These are phyloP conservation scores for Colletotrichum sojae DNA, from an alignment of 2,329 filamentous ascomycete genomes.

Conservation along the genomic window DNA sequence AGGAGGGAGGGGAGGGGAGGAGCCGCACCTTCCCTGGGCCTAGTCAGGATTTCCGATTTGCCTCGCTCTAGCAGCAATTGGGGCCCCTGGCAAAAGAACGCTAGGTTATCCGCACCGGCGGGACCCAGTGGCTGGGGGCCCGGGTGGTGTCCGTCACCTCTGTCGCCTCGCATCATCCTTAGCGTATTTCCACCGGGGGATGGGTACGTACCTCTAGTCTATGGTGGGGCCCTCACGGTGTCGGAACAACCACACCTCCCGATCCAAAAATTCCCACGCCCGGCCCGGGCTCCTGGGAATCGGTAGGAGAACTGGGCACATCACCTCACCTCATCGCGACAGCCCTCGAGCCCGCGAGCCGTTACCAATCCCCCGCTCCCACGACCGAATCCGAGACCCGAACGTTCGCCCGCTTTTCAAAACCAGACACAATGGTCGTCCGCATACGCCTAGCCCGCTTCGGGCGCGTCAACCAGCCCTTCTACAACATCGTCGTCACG, in stretches of 20 bases:
- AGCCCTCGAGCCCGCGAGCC: background rate
- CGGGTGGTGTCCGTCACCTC: too few species aligned
- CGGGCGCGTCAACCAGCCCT: slow-evolving; percentile 86
- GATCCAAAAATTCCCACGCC: slow-evolving; percentile 35
- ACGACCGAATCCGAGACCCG: background rate
- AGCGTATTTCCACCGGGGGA: background rate
- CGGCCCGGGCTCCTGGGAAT: background rate
- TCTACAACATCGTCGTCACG: slow-evolving; percentile 97
- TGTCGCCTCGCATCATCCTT: slow-evolving; percentile 4
- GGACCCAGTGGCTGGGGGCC: background rate
- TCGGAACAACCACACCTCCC: slow-evolving; percentile 53
- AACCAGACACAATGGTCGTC: slow-evolving; percentile 80
- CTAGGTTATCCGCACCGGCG: slow-evolving; percentile 15
- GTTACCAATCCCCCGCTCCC: background rate
- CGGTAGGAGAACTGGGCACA: background rate
- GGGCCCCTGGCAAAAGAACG: background rate
- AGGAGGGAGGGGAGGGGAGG: background rate
- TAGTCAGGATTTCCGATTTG: background rate
- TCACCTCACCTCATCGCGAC: slow-evolving; percentile 14
- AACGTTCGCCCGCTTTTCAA: background rate
- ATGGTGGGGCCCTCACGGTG: slow-evolving; percentile 43
- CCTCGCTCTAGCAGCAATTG: background rate
- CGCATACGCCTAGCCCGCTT: slow-evolving; percentile 95
- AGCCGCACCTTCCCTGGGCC: background rate
- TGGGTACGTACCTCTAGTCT: too few species aligned